Percentiles rank a stretch among this genome's conserved stretches.
Conservation (phyloP, 2,329 filamentous ascomycete genomes). For the Myrmaecium sp. region DNA sequence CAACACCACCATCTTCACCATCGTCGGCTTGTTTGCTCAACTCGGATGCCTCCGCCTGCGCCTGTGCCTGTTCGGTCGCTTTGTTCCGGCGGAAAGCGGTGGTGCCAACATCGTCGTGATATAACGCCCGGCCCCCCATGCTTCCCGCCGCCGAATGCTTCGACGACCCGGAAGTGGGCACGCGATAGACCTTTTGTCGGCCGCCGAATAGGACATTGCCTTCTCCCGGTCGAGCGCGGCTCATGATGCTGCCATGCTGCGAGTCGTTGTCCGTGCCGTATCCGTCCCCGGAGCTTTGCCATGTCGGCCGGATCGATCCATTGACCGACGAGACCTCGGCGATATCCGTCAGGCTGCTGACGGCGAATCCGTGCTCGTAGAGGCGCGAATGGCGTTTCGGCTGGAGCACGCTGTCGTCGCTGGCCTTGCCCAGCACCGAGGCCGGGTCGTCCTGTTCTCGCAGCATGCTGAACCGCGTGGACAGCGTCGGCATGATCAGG, state of each 20-base stretch:
- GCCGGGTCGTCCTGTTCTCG: constrained; percentile 84
- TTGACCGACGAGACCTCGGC: constrained; percentile 72
- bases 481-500: constrained; percentile 86
- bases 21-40: constrained; percentile 19
- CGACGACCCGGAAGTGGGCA: constrained; percentile 35
- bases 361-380: constrained; percentile 49
- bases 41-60: constrained; percentile 28
- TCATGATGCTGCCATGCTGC: constrained; percentile 59
- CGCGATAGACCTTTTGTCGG: constrained; percentile 87
- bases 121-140: constrained; percentile 48
- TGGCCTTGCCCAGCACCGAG: constrained; percentile 81
- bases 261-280: constrained; percentile 49
- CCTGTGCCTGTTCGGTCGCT: constrained; percentile 42
- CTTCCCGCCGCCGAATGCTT: too few relatives aligned
- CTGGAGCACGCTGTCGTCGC: constrained; percentile 81
- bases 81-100: constrained; percentile 58
- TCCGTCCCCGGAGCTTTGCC: constrained; percentile 24
- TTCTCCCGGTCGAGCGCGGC: constrained; percentile 61
- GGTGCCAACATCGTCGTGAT: constrained; percentile 70
- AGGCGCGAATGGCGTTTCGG: constrained; percentile 67
- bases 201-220: constrained; percentile 91
- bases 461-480: constrained; percentile 91
- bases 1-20: constrained; percentile 28
- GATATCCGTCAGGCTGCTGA: constrained; percentile 57
- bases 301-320: constrained; percentile 35